These are phyloP conservation scores for Sordaria brevicollis DNA, from an alignment of 495 filamentous ascomycete genomes.

Conservation along the genomic window DNA sequence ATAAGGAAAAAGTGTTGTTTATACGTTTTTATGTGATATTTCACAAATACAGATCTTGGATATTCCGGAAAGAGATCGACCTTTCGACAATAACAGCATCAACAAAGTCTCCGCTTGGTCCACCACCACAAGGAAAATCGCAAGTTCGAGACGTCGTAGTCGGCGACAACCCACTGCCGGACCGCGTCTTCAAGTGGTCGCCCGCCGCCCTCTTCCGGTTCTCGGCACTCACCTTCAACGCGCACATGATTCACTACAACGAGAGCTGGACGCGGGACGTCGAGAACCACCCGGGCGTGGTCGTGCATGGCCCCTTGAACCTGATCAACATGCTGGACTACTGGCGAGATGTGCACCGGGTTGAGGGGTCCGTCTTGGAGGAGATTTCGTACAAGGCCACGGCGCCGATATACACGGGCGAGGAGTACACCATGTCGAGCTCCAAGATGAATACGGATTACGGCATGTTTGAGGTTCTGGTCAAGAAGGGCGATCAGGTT, in stretches of 20 bases:
- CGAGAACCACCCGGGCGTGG: constrained; percentile 48
- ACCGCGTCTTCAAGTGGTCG: constrained; percentile 38
- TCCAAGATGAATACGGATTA: neutral
- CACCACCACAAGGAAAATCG: constrained; percentile 4
- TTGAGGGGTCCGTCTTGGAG: constrained; percentile 6
- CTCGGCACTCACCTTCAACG: constrained; percentile 63
- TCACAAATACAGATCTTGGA: constrained; percentile 44
- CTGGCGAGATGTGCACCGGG: constrained; percentile 43
- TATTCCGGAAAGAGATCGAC: constrained; percentile 43
- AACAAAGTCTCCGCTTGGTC: constrained; percentile 1
- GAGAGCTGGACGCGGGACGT: constrained; percentile 45
- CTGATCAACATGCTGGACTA: constrained; percentile 53
- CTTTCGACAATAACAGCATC: constrained; percentile 1
- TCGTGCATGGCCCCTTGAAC: constrained; percentile 57
- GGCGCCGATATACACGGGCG: constrained; percentile 49
- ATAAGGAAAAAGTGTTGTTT: neutral
- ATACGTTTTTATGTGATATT: neutral
- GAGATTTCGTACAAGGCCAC: constrained; percentile 45
- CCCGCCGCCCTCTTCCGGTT: constrained; percentile 56
- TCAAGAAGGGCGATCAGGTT: neutral
- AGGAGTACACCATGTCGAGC: constrained; percentile 30
- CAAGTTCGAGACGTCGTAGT: constrained; percentile 3
- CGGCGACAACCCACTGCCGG: neutral
- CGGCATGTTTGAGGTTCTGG: neutral
- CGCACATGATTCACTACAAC: constrained; percentile 64